phyloP scores from a whole-genome alignment of 768 basidiomycete genomes.

The Rickenella mellea region DNA sequence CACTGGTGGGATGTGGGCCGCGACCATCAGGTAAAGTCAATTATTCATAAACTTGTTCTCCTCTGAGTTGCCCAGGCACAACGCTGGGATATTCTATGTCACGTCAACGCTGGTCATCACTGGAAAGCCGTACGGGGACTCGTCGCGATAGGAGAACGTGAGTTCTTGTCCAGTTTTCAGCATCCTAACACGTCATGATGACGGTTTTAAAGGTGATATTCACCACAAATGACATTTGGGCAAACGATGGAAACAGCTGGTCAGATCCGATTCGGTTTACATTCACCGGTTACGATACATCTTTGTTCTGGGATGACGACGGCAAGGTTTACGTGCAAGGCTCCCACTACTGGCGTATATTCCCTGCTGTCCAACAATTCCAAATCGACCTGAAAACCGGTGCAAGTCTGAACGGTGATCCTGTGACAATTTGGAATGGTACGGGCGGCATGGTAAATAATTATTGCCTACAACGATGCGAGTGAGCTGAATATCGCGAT shows the following conservation, averaged over 20 bases:
- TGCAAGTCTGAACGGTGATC: constrained; percentile 8
- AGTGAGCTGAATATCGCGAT: neutral
- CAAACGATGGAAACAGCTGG: constrained; percentile 14
- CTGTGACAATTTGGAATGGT: constrained; percentile 7
- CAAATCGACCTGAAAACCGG: constrained; percentile 16
- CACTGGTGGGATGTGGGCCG: constrained; percentile 15
- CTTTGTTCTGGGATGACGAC: constrained; percentile 22
- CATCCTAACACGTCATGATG: neutral
- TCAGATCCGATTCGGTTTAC: constrained; percentile 22
- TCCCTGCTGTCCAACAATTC: constrained; percentile 17
- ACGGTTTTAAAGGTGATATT: constrained; percentile 10
- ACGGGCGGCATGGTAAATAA: constrained; percentile 9
- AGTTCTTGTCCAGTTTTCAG: neutral
- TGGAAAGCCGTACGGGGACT: constrained; percentile 6
- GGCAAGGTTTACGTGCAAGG: constrained; percentile 23
- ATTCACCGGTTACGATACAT: constrained; percentile 25
- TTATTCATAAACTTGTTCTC: neutral
- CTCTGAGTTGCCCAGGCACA: constrained; percentile 1
- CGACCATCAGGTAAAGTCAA: neutral
- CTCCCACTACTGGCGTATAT: constrained; percentile 13
- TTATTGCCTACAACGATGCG: neutral
- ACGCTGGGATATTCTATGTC: constrained; percentile 12
- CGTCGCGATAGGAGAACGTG: constrained; percentile 14
- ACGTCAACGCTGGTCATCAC: constrained; percentile 13
- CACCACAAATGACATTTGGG: constrained; percentile 7